Evolutionary conservation across 2,329 filamentous ascomycete species (phyloP), one percentile per base, ranked within the genome.

Genomic region (Pseudocercospora vitis): DNA sequence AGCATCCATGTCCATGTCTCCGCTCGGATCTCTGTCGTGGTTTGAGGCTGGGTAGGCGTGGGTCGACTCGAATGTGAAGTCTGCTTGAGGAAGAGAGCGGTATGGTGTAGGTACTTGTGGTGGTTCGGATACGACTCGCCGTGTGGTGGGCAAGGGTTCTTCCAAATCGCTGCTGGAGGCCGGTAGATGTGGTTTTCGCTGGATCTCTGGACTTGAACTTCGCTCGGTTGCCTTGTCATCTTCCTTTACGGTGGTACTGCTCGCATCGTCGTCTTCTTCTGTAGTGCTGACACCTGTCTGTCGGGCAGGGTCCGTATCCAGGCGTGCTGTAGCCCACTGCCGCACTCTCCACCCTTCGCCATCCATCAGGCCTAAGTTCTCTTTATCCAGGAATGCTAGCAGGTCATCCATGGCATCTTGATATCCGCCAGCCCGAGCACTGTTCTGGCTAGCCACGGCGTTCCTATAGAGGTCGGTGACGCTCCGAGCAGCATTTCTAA

Each of bases 401-500:
- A 99, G 77, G 62, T 97, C 92, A 60, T 96, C 90, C 31, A 99
- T 77, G 31, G 91, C 95, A 68, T 97, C 91, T 70, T 96, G 91
- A 65, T 96, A 97, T 21, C 94, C 94, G 32, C 91, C 86, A 47
- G 82, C 76, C 46, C 89, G 84, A 42, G 90, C 85, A 65, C 86
- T 85, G 46, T 86, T 80, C 69, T 94, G 86, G 45, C 89, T 88
- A 26, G 84, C 79, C 9, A 89, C 87, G 2, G 92, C 92, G 32
- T 86, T 91, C 74, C 96, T 96, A 77, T 97, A 97, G 11, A 99
- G 84, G 67, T 95, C 96, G 44, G 94, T 97, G 51, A 97, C 91
- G 4, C 91, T 95, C 28, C 96, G 80, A 16, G 94, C 94, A 28
- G 94, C 94, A 12, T 88, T 85, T 72, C 91, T 94, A 80, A 99